A percentile compares a stretch with the other conserved stretches of the same genome.
Evolutionary conservation across 2,329 filamentous ascomycete species (phyloP).

Genomic region (Trichoderma hamatum): DNA sequence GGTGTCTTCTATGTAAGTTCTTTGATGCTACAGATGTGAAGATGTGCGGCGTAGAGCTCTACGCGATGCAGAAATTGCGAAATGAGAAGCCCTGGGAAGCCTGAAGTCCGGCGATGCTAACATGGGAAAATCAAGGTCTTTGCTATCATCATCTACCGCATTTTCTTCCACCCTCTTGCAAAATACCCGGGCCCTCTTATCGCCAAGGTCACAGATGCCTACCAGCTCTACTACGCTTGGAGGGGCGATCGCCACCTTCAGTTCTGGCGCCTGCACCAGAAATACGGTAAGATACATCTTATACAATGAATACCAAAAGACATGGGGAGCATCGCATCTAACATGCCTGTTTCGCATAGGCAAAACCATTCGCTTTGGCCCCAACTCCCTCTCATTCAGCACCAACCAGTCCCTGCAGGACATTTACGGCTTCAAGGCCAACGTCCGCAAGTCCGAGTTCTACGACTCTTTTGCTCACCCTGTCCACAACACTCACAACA

Average conservation of each 20-base stretch:
- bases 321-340: not conserved
- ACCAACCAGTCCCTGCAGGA: conserved; percentile 67
- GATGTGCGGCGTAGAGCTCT: not conserved
- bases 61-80: not conserved
- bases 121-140: conserved; percentile 37
- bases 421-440: conserved; percentile 66
- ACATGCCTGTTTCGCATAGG: conserved; percentile 43
- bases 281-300: conserved; percentile 60
- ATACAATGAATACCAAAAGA: conserved; percentile 1
- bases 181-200: conserved; percentile 67
- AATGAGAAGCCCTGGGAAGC: not conserved
- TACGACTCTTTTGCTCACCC: conserved; percentile 74
- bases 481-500: conserved; percentile 72
- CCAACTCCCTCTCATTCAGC: conserved; percentile 79
- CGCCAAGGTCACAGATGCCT: conserved; percentile 64
- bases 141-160: conserved; percentile 55
- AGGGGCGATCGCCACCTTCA: conserved; percentile 75
- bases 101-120: not conserved
- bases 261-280: conserved; percentile 69
- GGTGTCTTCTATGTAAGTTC: conserved; percentile 48
- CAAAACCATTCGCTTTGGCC: conserved; percentile 74
- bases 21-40: not conserved
- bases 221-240: conserved; percentile 73
- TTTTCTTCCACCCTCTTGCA: conserved; percentile 66
- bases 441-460: conserved; percentile 70